These are phyloP conservation scores for Dalbergia oliveri DNA, from an alignment of 306 rosid species.

Conservation along the genomic window DNA sequence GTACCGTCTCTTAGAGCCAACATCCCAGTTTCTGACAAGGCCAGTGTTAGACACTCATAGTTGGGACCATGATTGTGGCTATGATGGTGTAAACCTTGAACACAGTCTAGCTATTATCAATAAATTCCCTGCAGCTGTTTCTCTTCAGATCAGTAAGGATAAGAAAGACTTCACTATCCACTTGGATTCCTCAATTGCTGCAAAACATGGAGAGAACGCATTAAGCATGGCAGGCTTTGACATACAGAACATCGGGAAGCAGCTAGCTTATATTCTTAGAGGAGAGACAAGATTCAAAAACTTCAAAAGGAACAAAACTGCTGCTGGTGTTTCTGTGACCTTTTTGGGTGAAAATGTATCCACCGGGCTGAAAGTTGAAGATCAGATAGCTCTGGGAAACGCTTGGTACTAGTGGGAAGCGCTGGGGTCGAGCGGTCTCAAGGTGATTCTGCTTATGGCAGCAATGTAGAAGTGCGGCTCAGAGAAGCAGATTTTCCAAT, in stretches of 20 bases:
- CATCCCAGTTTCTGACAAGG: slow-evolving; percentile 78
- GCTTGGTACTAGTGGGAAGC: slow-evolving; percentile 81
- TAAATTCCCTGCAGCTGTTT: slow-evolving; percentile 62
- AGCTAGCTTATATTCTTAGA: slow-evolving; percentile 62
- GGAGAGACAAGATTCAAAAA: slow-evolving; percentile 87
- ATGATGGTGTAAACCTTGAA: slow-evolving; percentile 81
- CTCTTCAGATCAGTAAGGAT: slow-evolving; percentile 78
- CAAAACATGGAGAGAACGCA: slow-evolving; percentile 77
- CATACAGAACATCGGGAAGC: slow-evolving; percentile 67
- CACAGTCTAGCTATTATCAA: slow-evolving; percentile 64
- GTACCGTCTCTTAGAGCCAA: slow-evolving; percentile 87
- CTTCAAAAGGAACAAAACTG: slow-evolving; percentile 77
- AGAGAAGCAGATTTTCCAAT: slow-evolving; percentile 96
- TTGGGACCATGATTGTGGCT: slow-evolving; percentile 91
- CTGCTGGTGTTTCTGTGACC: slow-evolving; percentile 88
- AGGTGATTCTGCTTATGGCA: slow-evolving; percentile 86
- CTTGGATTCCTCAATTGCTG: slow-evolving; percentile 77
- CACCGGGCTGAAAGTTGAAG: slow-evolving; percentile 88
- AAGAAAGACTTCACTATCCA: slow-evolving; percentile 81
- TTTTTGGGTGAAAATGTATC: slow-evolving; percentile 88
- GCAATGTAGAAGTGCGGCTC: slow-evolving; percentile 86
- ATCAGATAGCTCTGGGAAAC: slow-evolving; percentile 86
- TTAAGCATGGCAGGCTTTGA: slow-evolving; percentile 83
- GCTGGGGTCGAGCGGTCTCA: slow-evolving; percentile 82
- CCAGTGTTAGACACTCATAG: slow-evolving; percentile 80